phyloP scores from a whole-genome alignment of 2,329 filamentous ascomycete genomes.

The Alternaria ventricosa region DNA sequence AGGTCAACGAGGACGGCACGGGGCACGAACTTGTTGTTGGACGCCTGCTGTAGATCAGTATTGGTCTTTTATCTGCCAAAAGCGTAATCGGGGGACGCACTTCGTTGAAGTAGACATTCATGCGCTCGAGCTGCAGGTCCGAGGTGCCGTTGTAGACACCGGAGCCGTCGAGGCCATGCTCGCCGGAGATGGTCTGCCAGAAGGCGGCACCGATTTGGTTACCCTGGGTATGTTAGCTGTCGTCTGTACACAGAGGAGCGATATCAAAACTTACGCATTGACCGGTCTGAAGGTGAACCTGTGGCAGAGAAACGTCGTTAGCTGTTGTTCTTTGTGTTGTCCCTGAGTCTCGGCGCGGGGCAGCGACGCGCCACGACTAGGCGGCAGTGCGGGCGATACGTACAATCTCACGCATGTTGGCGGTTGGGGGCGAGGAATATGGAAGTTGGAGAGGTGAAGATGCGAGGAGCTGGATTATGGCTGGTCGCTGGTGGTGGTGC shows the following conservation, averaged over 20 bases:
- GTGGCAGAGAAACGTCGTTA: constrained; percentile 59
- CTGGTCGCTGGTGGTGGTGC: constrained; percentile 36
- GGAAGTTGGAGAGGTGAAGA: constrained; percentile 39
- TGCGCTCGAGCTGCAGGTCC: constrained; percentile 98
- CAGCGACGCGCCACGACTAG: constrained; percentile 53
- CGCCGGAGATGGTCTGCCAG: constrained; percentile 73
- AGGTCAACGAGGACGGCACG: constrained; percentile 99
- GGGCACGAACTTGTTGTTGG: constrained; percentile 98
- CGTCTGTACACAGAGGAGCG: constrained; percentile 11
- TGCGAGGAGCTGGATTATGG: constrained; percentile 37
- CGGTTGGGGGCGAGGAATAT: constrained; percentile 28
- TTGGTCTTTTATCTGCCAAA: constrained; percentile 10
- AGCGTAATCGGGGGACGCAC: constrained; percentile 53
- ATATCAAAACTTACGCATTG: constrained; percentile 80
- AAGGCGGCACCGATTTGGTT: constrained; percentile 99
- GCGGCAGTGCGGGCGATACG: constrained; percentile 47
- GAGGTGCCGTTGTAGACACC: constrained; percentile 98
- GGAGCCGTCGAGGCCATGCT: constrained; percentile 95
- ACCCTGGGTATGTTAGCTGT: constrained; percentile 67
- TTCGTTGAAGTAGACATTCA: constrained; percentile 99
- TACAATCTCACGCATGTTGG: constrained; percentile 74
- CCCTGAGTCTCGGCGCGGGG: constrained; percentile 51
- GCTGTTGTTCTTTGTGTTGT: constrained; percentile 59
- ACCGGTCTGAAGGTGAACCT: constrained; percentile 99
- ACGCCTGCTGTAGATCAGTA: constrained; percentile 66